Conservation (phyloP, 1,284 basidiomycete species). For the Volvariella volvacea region DNA sequence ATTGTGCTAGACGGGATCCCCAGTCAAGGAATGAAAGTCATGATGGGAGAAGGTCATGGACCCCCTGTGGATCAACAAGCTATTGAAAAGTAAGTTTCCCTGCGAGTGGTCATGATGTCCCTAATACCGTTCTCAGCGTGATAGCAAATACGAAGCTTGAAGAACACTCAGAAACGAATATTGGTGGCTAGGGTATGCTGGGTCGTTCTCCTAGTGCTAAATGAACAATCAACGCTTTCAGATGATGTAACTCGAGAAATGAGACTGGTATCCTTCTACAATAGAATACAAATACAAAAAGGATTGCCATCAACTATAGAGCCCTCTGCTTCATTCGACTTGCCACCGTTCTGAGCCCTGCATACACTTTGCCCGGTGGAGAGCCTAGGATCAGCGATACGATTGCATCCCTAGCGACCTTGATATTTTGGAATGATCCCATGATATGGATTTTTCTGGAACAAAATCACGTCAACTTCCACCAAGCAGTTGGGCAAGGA, state of each 20-base stretch:
- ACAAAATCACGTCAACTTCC: constrained; percentile 3
- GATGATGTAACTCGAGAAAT: too few relatives aligned
- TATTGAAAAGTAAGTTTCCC: constrained; percentile 43
- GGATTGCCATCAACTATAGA: constrained; percentile 31
- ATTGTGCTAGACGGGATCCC: constrained; percentile 66
- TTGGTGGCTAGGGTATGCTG: too few relatives aligned
- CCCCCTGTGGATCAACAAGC: constrained; percentile 53
- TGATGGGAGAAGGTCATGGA: constrained; percentile 61
- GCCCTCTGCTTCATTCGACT: constrained; percentile 90
- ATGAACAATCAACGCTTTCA: too few relatives aligned
- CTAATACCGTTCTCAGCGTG: neutral
- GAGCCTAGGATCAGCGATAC: constrained; percentile 94
- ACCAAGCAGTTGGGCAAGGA: neutral
- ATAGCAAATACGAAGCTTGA: neutral
- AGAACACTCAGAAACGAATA: too few relatives aligned
- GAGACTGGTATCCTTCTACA: too few relatives aligned
- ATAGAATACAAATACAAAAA: too few relatives aligned
- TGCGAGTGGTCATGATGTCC: neutral
- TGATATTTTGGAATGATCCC: constrained; percentile 95
- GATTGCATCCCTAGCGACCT: constrained; percentile 92
- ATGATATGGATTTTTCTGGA: constrained; percentile 88
- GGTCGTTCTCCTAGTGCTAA: too few relatives aligned
- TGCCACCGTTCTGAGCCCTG: constrained; percentile 84
- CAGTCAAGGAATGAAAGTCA: constrained; percentile 56
- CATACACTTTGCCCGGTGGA: constrained; percentile 95